phyloP scores from a whole-genome alignment of 305 asterid species.

The Solanum aculeatissimum region DNA sequence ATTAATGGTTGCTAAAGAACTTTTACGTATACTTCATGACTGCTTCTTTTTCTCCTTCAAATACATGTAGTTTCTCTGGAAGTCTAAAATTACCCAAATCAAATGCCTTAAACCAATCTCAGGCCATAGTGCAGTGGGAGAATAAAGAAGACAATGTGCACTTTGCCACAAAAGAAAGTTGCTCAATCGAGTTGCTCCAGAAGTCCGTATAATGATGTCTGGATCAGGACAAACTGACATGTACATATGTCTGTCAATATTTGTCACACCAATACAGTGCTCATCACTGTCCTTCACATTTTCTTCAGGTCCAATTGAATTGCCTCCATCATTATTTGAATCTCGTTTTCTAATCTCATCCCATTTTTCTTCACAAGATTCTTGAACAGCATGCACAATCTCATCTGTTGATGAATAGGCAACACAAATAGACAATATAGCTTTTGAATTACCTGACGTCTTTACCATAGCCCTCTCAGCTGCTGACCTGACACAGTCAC shows the following conservation, averaged over 20 bases:
- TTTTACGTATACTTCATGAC: background rate
- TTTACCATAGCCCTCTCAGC: constrained; percentile 66
- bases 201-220: constrained; percentile 60
- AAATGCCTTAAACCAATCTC: constrained; percentile 64
- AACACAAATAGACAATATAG: constrained; percentile 50
- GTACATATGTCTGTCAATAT: constrained; percentile 52
- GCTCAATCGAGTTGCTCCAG: constrained; percentile 75
- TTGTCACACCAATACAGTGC: constrained; percentile 20
- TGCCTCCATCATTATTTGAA: background rate
- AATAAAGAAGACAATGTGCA: constrained; percentile 40
- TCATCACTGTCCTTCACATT: constrained; percentile 7
- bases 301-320: background rate
- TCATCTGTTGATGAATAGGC: constrained; percentile 84
- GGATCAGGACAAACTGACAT: constrained; percentile 64
- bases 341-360: constrained; percentile 11
- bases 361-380: constrained; percentile 30
- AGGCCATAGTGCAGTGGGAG: constrained; percentile 65
- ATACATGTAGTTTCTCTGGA: constrained; percentile 38
- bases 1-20: background rate
- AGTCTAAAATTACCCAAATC: constrained; percentile 44
- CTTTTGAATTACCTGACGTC: constrained; percentile 44
- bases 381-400: constrained; percentile 51
- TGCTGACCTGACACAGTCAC: constrained; percentile 37
- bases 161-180: constrained; percentile 90
- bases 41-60: constrained; percentile 32